A percentile compares a stretch with the other conserved stretches of the same genome.
Evolutionary conservation across 176 grass and related monocot genomes (phyloP).

Genomic region (Avena sativa): DNA sequence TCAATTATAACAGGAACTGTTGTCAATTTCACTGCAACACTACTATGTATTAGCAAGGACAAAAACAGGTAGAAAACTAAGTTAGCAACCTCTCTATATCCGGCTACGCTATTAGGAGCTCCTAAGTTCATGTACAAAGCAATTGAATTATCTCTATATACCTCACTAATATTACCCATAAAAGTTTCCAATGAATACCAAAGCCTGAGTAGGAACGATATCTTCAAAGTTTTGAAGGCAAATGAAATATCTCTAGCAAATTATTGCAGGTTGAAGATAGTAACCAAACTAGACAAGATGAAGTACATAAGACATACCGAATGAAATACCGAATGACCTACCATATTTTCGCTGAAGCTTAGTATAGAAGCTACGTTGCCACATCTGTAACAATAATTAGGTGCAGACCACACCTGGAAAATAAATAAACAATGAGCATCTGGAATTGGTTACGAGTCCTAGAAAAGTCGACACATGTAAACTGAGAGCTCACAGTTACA

Average conservation of each 20-base stretch:
- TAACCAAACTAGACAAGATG: background rate
- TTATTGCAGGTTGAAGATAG: background rate
- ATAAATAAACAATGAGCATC: slow-evolving; percentile 5
- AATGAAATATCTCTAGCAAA: background rate
- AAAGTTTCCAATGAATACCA: background rate
- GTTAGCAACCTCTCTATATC: background rate
- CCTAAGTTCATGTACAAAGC: background rate
- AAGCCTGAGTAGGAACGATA: background rate
- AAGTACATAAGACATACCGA: background rate
- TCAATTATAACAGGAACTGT: background rate
- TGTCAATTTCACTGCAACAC: no score
- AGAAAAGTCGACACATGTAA: background rate
- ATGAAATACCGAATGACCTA: slow-evolving; percentile 1
- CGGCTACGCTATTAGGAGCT: background rate
- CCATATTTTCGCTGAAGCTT: slow-evolving; percentile 96
- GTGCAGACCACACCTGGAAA: slow-evolving; percentile 92
- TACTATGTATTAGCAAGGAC: background rate
- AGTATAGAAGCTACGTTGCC: slow-evolving; percentile 98
- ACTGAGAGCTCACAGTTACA: slow-evolving; percentile 79
- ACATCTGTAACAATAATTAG: slow-evolving; percentile 99
- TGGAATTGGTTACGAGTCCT: background rate
- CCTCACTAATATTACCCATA: background rate
- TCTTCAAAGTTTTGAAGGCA: background rate
- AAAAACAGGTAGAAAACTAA: background rate
- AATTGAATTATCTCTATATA: background rate